Percentiles rank a stretch among this genome's conserved stretches.
These are phyloP conservation scores for Penicillium nucicola DNA, from an alignment of 495 filamentous ascomycete species.

Conservation along the genomic window DNA sequence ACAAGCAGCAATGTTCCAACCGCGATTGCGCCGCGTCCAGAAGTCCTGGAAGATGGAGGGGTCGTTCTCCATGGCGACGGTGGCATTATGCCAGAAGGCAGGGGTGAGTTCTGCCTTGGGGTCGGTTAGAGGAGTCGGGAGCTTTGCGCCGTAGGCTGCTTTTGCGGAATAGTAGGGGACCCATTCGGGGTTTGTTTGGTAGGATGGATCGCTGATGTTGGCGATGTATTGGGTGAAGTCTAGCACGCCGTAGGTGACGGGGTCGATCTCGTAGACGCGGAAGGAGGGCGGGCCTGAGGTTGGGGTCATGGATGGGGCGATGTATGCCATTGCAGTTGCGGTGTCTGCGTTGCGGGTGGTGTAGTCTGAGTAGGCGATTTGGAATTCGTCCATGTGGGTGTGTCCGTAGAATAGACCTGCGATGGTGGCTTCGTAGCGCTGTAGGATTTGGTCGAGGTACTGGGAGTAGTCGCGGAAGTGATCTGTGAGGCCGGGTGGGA, in stretches of 20 bases:
- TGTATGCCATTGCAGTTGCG: conserved; percentile 46
- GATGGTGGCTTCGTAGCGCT: conserved; percentile 51
- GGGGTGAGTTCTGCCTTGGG: conserved; percentile 43
- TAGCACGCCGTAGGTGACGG: conserved; percentile 50
- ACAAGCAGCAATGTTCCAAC: conserved; percentile 31
- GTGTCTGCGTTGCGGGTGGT: conserved; percentile 27
- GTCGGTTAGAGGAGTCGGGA: conserved; percentile 36
- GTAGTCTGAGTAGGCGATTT: conserved; percentile 51
- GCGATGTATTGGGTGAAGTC: conserved; percentile 52
- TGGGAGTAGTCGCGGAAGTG: conserved; percentile 50
- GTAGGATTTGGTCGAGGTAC: conserved; percentile 53
- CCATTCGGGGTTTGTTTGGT: conserved; percentile 44
- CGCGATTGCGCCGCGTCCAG: conserved; percentile 34
- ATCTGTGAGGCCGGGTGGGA: conserved; percentile 45
- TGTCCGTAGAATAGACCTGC: conserved; percentile 57
- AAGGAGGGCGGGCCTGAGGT: conserved; percentile 51
- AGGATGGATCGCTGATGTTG: conserved; percentile 43
- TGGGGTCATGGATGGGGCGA: conserved; percentile 52
- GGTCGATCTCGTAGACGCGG: conserved; percentile 55
- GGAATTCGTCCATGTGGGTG: conserved; percentile 54
- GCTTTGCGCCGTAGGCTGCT: conserved; percentile 45
- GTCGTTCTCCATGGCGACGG: conserved; percentile 36
- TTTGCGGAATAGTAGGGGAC: conserved; percentile 52
- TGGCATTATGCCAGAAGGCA: conserved; percentile 59
- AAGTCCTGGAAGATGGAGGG: conserved; percentile 35